A percentile compares a stretch with the other conserved stretches of the same genome.
phyloP scores from a whole-genome alignment of 768 basidiomycete species.

The Termitomyces sp. region DNA sequence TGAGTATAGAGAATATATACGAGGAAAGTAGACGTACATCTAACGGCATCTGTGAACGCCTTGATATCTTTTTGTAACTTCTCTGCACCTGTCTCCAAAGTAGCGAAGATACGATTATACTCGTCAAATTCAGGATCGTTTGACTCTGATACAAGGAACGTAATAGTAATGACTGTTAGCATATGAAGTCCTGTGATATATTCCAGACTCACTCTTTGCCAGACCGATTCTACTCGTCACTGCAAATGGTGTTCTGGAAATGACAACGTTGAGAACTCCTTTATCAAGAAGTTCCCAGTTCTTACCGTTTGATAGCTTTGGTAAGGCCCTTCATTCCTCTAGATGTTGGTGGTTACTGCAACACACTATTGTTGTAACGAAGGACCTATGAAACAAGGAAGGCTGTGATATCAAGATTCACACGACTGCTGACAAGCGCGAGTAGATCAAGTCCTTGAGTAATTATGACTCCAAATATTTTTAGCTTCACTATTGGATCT shows the following conservation, averaged over 20 bases:
- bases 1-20: background rate
- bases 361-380: background rate
- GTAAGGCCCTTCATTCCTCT: slow-evolving; percentile 63
- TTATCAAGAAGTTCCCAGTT: slow-evolving; percentile 43
- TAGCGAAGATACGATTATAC: slow-evolving; percentile 68
- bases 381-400: slow-evolving; percentile 8
- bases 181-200: background rate
- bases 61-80: slow-evolving; percentile 92
- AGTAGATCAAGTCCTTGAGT: background rate
- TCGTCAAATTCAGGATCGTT: slow-evolving; percentile 89
- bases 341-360: background rate
- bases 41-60: slow-evolving; percentile 79
- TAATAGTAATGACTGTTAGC: background rate
- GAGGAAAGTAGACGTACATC: slow-evolving; percentile 37
- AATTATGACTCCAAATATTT: background rate
- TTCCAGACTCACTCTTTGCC: slow-evolving; percentile 71
- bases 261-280: background rate
- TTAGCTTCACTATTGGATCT: background rate
- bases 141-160: slow-evolving; percentile 44
- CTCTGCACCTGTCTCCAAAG: slow-evolving; percentile 77
- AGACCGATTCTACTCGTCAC: slow-evolving; percentile 86
- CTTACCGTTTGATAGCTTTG: slow-evolving; percentile 10
- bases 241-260: slow-evolving; percentile 82
- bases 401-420: slow-evolving; percentile 8
- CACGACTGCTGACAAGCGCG: slow-evolving; percentile 5